These are phyloP conservation scores for Aureobasidium namibiae DNA, from an alignment of 2,329 filamentous ascomycete genomes.

Conservation along the genomic window DNA sequence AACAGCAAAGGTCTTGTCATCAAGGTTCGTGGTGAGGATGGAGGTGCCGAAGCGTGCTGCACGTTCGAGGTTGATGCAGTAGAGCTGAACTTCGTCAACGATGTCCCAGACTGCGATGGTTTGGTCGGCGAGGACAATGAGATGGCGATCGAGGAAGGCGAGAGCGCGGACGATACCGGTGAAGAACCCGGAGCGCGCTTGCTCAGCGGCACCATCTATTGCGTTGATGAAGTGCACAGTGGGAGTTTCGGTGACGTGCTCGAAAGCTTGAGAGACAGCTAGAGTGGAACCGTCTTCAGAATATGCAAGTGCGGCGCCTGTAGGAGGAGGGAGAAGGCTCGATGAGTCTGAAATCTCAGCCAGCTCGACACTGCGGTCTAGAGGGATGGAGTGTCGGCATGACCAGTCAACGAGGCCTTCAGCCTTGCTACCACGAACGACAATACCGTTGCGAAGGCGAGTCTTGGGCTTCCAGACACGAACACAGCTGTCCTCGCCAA, in stretches of 20 bases:
- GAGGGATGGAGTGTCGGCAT: conserved; percentile 41
- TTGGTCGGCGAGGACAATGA: conserved; percentile 67
- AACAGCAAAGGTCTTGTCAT: conserved; percentile 36
- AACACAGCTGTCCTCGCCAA: conserved; percentile 71
- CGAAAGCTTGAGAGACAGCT: conserved; percentile 47
- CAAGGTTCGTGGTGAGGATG: conserved; percentile 65
- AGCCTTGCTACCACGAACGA: conserved; percentile 50
- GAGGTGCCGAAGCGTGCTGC: conserved; percentile 17
- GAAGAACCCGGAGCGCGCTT: conserved; percentile 60
- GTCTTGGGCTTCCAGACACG: conserved; percentile 74
- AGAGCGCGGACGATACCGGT: conserved; percentile 53
- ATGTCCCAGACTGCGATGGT: conserved; percentile 75
- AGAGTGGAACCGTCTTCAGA: conserved; percentile 78
- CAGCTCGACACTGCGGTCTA: conserved; percentile 25
- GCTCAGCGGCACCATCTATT: conserved; percentile 56
- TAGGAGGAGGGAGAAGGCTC: neutral
- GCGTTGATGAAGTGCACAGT: conserved; percentile 71
- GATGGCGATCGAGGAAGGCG: conserved; percentile 61
- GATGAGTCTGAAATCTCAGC: neutral
- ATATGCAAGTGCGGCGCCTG: conserved; percentile 63
- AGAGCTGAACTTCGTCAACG: conserved; percentile 66
- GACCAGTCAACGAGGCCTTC: conserved; percentile 65
- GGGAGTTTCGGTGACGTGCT: conserved; percentile 44
- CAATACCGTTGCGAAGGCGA: conserved; percentile 59
- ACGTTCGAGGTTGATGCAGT: conserved; percentile 52